These are phyloP conservation scores for Heliocybe sulcata DNA, from an alignment of 1,284 basidiomycete genomes.

Conservation along the genomic window DNA sequence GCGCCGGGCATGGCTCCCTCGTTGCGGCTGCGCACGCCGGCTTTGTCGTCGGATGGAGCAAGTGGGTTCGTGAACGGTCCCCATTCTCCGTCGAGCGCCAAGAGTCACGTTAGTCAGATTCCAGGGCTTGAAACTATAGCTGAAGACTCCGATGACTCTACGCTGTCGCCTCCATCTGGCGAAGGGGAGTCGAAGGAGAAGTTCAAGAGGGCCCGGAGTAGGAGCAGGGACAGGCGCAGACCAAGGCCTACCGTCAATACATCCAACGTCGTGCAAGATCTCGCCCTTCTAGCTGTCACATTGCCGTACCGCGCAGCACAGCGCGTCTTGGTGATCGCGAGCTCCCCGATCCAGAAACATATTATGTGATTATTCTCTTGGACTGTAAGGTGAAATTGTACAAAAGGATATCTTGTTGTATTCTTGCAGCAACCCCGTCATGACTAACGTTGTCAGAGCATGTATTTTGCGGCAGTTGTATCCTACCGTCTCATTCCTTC, in stretches of 20 bases:
- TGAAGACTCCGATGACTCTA: constrained; percentile 12
- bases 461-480: background rate
- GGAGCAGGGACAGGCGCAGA: background rate
- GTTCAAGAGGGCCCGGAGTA: background rate
- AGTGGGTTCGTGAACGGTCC: constrained; percentile 6
- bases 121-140: constrained; percentile 24
- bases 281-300: background rate
- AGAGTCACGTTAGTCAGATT: background rate
- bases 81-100: constrained; percentile 10
- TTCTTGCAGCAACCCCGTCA: background rate
- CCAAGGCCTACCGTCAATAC: background rate
- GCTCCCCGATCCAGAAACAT: background rate
- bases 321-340: background rate
- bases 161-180: background rate
- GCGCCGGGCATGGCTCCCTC: background rate
- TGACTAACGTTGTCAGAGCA: background rate
- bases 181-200: background rate
- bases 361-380: background rate
- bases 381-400: background rate
- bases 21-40: too few species aligned
- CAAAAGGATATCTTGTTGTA: background rate
- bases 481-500: too few species aligned
- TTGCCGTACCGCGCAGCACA: background rate
- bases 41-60: too few species aligned
- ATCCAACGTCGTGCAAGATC: background rate